Percentiles rank a stretch among this genome's conserved stretches.
phyloP scores from a whole-genome alignment of 2,329 filamentous ascomycete species.

The Polytolypa hystricis region DNA sequence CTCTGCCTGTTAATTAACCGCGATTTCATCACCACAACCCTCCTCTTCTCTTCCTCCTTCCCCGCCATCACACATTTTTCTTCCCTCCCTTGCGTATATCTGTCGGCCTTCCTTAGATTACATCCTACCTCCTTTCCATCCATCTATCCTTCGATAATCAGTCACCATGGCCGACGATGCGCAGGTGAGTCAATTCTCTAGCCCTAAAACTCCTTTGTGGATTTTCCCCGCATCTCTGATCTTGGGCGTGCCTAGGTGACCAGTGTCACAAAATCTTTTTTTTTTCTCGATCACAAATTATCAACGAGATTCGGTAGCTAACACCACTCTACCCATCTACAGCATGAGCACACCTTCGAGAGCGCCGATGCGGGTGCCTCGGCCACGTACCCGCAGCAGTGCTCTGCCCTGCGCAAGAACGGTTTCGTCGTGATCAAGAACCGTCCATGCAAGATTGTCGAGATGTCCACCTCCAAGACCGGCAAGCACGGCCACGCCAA shows the following conservation, averaged over 20 bases:
- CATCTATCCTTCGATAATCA: slow-evolving; percentile 12
- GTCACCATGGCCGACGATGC: slow-evolving; percentile 56
- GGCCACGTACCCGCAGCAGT: slow-evolving; percentile 93
- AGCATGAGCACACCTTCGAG: slow-evolving; percentile 76
- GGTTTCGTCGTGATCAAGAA: slow-evolving; percentile 96
- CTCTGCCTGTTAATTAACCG: neutral
- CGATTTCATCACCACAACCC: slow-evolving; percentile 12
- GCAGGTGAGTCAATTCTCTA: slow-evolving; percentile 53
- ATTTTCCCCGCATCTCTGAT: slow-evolving; percentile 16
- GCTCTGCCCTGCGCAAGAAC: slow-evolving; percentile 99
- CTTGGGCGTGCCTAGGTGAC: slow-evolving; percentile 12
- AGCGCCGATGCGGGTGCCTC: slow-evolving; percentile 94
- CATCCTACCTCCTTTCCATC: slow-evolving; percentile 11
- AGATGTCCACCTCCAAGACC: slow-evolving; percentile 99
- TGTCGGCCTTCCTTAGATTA: slow-evolving; percentile 15
- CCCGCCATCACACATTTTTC: no score
- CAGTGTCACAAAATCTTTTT: slow-evolving; percentile 18
- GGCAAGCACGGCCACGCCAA: slow-evolving; percentile 99
- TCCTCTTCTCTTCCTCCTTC: slow-evolving; percentile 15
- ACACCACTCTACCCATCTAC: slow-evolving; percentile 14
- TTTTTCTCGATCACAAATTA: neutral
- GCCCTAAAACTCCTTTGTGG: slow-evolving; percentile 13
- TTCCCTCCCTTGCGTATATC: slow-evolving; percentile 13
- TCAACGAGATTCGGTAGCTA: neutral
- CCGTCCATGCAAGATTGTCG: slow-evolving; percentile 99